Conservation (phyloP, 2,329 filamentous ascomycete genomes). For the Nakataea oryzae region DNA sequence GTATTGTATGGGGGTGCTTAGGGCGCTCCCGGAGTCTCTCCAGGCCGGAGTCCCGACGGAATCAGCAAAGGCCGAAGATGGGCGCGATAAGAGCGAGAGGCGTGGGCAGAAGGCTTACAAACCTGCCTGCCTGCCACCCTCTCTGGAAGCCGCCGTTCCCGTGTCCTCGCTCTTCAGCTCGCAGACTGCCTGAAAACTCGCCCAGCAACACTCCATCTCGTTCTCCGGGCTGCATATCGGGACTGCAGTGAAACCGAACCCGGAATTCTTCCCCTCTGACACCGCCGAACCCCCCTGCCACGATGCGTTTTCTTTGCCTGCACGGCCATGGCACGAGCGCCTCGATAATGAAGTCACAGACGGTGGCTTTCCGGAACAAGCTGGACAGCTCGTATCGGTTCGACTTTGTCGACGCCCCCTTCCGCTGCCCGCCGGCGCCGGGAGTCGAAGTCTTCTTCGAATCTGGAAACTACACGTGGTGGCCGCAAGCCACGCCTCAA, state of each 20-base stretch:
- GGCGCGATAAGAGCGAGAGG: not conserved
- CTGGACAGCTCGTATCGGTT: constrained; percentile 19
- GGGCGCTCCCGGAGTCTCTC: not conserved
- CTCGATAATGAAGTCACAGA: constrained; percentile 24
- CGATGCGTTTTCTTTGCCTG: constrained; percentile 23
- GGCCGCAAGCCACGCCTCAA: constrained; percentile 13
- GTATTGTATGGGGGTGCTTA: not conserved
- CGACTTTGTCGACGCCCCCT: constrained; percentile 23
- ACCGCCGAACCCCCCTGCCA: not conserved
- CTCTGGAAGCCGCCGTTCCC: too few relatives aligned
- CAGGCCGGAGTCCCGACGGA: constrained; percentile 3
- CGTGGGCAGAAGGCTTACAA: not conserved
- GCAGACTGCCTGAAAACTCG: not conserved
- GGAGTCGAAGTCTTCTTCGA: constrained; percentile 21
- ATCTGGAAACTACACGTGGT: constrained; percentile 18
- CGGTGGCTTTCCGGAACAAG: constrained; percentile 22
- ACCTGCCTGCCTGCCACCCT: constrained; percentile 1
- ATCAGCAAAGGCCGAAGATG: not conserved
- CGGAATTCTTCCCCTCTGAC: not conserved
- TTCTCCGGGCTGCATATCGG: not conserved
- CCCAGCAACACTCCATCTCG: not conserved
- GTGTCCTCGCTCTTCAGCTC: not conserved
- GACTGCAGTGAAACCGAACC: not conserved
- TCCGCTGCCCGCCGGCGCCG: constrained; percentile 17
- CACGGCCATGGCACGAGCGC: constrained; percentile 26